Percentiles rank a stretch among this genome's conserved stretches.
These are phyloP conservation scores for Populus simonii DNA, from an alignment of 345 rosid species.

Conservation along the genomic window DNA sequence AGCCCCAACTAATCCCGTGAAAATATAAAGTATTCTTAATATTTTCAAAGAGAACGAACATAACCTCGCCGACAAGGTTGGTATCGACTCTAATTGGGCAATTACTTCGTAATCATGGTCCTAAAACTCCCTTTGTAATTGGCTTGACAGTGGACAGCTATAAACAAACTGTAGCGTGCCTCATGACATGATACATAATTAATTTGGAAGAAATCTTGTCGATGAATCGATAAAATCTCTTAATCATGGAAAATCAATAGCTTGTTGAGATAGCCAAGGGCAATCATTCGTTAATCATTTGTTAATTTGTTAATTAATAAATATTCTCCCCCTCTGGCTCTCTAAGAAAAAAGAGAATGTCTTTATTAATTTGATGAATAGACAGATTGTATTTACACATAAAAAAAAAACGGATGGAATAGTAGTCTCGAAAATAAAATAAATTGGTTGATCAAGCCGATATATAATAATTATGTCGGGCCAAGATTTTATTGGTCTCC, in stretches of 20 bases:
- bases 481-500: neutral
- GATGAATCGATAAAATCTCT: neutral
- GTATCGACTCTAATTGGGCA: neutral
- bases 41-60: too few relatives aligned
- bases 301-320: neutral
- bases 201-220: too few relatives aligned
- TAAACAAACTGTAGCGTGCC: neutral
- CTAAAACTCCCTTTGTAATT: too few relatives aligned
- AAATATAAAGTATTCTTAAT: too few relatives aligned
- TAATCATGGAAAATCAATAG: constrained; percentile 5
- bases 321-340: neutral
- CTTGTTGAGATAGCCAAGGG: constrained; percentile 7
- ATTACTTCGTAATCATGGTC: too few relatives aligned
- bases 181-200: neutral
- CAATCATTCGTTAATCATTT: constrained; percentile 26
- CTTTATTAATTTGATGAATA: neutral
- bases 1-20: too few relatives aligned
- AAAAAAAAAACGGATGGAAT: neutral
- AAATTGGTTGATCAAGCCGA: too few relatives aligned
- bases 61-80: neutral
- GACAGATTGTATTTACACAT: neutral
- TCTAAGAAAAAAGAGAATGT: neutral
- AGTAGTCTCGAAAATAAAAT: neutral
- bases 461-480: neutral
- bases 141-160: too few relatives aligned